Base-by-base conservation (phyloP, 345 rosid species). In the Murraya paniculata region DNA sequence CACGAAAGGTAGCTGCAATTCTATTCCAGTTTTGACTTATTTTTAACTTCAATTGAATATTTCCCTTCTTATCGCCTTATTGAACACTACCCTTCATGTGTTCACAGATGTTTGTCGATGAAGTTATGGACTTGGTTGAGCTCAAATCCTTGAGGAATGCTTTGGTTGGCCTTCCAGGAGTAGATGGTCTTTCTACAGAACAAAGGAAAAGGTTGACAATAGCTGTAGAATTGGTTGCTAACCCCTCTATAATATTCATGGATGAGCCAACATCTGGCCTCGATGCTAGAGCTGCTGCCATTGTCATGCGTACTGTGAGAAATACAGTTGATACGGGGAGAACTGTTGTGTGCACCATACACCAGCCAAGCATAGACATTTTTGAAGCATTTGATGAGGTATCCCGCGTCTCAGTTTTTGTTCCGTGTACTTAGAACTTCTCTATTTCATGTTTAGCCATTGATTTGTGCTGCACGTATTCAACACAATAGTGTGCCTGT, bases 221-320 rank as follows among this genome's bases (percentile, higher is more conserved):
- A 13, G 67, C 67, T 28, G 67, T 62, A 30, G 67, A 62, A 18
- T 30, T 62, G 36, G 67, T 62, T 30, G 67, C 67, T 62, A 62
- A 62, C 22, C 67, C 67, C 9, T 62, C 67, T 9, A 92, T 94
- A 66, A 91, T 94, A 81, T 92, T 94, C 88, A 94, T 94, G 98
- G 98, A 94, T 70, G 98, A 94, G 77, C 98, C 98, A 14, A 92
- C 98, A 24, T 90, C 98, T 67, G 98, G 98, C 64, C 97, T 94
- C 71, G 97, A 92, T 85, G 97, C 98, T 24, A 87, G 98, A 87
- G 97, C 97, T 53, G 98, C 98, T 0, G 98, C 98, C 16, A 91
- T 94, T 75, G 98, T 94, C 73, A 93, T 94, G 97, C 93, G 98
- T 4, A 90, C 98, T 2, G 97, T 94, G 38, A 91, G 98, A 79